Evolutionary conservation across 805 yeast genomes (phyloP), one percentile per base, ranked within the genome.

Genomic region (Saccharomycopsis javanensis): DNA sequence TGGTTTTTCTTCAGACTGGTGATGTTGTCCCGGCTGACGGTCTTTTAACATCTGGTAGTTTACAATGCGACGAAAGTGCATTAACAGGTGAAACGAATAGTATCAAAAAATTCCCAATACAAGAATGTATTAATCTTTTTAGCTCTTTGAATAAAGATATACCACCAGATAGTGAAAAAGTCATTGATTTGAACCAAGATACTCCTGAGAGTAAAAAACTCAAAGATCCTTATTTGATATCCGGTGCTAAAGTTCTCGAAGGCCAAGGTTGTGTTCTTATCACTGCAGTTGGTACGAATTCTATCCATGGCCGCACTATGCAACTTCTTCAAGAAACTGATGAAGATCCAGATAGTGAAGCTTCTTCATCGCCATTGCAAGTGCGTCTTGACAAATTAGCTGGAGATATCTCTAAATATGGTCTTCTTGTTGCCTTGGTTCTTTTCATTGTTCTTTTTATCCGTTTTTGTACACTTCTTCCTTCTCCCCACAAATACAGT

Each of bases 81-180:
- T 79, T 92, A 35, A 92, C 98, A 3, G 99, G 99, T 64, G 99
- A 94, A 72, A 83, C 96, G 0, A 82, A 86, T 56, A 86, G 96
- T 1, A 79, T 94, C 60, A 79, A 75, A 59, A 94, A 94, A 68
- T 61, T 71, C 2, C 80, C 88, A 1, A 84, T 88, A 16, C 67
- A 68, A 2, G 64, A 64, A 1, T 45, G 54, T 18, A 8, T 42
- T 42, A n/a, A 42, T 20, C 5, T 18, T 4, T 51, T 31, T 28
- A 11, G 50, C 15, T 10, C 7, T 5, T 53, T 33, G 35, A 28
- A 53, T 13, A 13, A 50, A 51, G 28, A 13, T 23, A 31, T 50
- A 8, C 50, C 51, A 15, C 7, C 35, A 13, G 42, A 52, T 10
- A 54, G 53, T 18, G 48, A 34, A 23, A 38, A 23, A 13, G 76